Conservation (phyloP, 2,329 filamentous ascomycete species). For the Xylaria sp. region DNA sequence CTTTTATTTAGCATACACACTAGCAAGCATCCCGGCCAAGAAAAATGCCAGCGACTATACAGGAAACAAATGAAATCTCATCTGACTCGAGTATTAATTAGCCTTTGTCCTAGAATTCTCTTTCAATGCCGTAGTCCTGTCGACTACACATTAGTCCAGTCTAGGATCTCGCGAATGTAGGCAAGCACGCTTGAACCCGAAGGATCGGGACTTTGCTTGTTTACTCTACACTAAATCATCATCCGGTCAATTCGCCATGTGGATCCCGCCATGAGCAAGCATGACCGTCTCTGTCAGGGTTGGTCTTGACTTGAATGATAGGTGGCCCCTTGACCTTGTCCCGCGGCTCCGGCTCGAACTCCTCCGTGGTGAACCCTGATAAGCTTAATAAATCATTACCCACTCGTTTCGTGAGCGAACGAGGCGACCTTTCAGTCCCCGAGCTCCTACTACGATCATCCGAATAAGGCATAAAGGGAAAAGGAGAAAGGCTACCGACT, state of each 20-base stretch:
- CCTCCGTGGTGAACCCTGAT: background rate
- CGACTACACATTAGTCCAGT: background rate
- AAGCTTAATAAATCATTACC: background rate
- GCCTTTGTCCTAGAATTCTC: background rate
- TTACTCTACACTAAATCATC: background rate
- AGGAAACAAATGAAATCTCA: background rate
- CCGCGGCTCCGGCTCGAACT: background rate
- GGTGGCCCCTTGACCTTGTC: constrained; percentile 10
- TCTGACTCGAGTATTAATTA: constrained; percentile 2
- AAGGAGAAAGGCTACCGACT: background rate
- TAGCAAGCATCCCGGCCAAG: constrained; percentile 12
- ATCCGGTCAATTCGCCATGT: constrained; percentile 11
- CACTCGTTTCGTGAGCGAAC: background rate
- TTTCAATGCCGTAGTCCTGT: background rate
- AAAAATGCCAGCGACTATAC: background rate
- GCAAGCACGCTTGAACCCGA: too few species aligned
- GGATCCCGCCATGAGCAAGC: constrained; percentile 16
- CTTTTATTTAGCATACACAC: background rate
- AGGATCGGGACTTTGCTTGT: constrained; percentile 1
- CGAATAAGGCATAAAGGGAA: background rate
- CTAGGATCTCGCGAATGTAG: background rate
- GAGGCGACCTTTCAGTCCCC: constrained; percentile 12
- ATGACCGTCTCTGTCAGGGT: background rate
- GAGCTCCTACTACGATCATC: background rate
- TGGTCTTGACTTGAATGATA: too few species aligned